Evolutionary conservation across 768 basidiomycete species (phyloP), one percentile per base, ranked within the genome.

Genomic region (Phanerochaete sordida): DNA sequence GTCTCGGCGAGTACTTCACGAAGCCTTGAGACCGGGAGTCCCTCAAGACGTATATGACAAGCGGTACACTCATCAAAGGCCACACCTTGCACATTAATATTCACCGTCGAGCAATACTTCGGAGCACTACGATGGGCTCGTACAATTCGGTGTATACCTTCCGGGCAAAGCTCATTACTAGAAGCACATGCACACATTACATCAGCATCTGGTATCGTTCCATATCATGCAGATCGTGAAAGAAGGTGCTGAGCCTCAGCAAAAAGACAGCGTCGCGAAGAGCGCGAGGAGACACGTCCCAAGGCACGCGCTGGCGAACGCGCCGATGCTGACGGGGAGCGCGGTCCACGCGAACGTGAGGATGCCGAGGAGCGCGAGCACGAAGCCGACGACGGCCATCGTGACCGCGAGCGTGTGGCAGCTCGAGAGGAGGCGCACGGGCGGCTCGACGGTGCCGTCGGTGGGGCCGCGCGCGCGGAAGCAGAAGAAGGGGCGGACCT

Each of bases 331-430:
- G 19, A 57, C 11, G 16, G 70, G 65, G 35, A 69, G 55, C 37
- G 60, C 48, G 24, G 65, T 63, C 70, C 68, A 71, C 33, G 66
- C 64, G 57, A 66, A 69, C 37, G 62, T 58, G 33, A 65, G 46
- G 61, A 65, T 65, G n/a, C 64, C 61, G 24, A 65, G 44, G 30
- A 65, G 58, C 27, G 60, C 63, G 24, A 65, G 58, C 51, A 61
- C 48, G 44, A 65, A 59, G 56, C 59, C 70, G 23, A 65, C 26
- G 21, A 62, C 56, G 1, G 67, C 54, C 63, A 68, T 60, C 37
- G 52, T 46, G 26, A 60, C 67, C 2, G 64, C 61, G 21, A 68
- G 60, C 24, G 61, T 63, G 45, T 69, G 68, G 49, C 62, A 66
- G 15, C 64, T 51, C 46, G 65, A 57, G n/a, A 70, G 64, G 53